Base-by-base conservation (phyloP, 2,329 filamentous ascomycete genomes). In the Diaporthe sp. region DNA sequence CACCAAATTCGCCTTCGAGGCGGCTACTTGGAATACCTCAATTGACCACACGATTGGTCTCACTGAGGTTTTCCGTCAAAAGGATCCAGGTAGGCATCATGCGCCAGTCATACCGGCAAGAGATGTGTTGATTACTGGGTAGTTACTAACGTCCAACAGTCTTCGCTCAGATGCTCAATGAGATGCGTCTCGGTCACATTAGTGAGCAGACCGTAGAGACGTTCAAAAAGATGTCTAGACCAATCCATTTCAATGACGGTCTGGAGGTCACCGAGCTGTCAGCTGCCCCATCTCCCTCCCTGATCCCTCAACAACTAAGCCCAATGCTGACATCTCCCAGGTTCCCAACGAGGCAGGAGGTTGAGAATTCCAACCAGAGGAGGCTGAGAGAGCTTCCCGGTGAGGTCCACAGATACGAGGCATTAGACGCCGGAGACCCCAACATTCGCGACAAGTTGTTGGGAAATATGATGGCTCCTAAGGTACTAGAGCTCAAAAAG, bases 31-130 rank as follows among this genome's bases (percentile, higher is more conserved):
- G 97, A 93, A 89, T 75, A 98, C 95, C 1, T 94, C 94, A 1
- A 97, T 99, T 77, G 93, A 98, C 81, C 96, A 98, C 82, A 99
- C 97, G 0, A 98, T 99, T 81, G 95, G 96, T 10, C 87, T 99
- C 68, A 98, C 96, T 1, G 94, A 98, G 80, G 95, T 99, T 15
- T 99, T 99, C 86, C 95, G 97, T 86, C 97, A 99, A 82, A 95
- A 94, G 78, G 97, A 99, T 82, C 90, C 91, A 71, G 87, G 91
- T 92, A 85, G 79, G 86, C 37, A 4, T 9, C 19, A 22, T 9
- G 10, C 42, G 4, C 46, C 34, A n/a, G 46, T 42, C 49, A 37
- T 13, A 7, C 7, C n/a, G 82, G 28, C 15, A 60, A 9, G 53
- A 68, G 7, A 39, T 53, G n/a, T 9, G 42, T 25, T 15, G n/a